phyloP scores from a whole-genome alignment of 768 basidiomycete genomes.

The Paxillus rubicundulus region DNA sequence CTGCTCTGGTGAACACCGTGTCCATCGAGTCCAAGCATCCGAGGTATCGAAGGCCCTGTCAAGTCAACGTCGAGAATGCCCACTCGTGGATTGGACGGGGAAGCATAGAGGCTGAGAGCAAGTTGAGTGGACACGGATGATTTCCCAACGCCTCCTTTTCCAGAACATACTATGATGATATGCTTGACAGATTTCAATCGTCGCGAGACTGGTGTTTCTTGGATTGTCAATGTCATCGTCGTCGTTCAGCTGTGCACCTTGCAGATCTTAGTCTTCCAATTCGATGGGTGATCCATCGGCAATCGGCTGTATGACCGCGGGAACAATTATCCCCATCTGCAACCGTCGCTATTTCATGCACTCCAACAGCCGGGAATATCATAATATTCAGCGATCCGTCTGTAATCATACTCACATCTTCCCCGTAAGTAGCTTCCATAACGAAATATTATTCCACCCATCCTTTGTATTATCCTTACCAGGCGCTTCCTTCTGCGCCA shows the following conservation, averaged over 20 bases:
- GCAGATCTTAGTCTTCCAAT: too few species aligned
- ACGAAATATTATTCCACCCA: conserved; percentile 30
- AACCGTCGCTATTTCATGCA: too few species aligned
- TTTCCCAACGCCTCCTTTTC: conserved; percentile 98
- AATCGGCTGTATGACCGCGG: not conserved
- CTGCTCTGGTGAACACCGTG: conserved; percentile 90
- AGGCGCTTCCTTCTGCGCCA: not conserved
- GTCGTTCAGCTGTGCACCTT: not conserved
- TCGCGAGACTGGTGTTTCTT: conserved; percentile 61
- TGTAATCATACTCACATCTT: conserved; percentile 9
- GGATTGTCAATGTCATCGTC: conserved; percentile 20
- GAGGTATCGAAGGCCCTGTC: conserved; percentile 91
- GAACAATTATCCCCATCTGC: not conserved
- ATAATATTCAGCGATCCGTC: too few species aligned
- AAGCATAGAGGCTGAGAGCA: conserved; percentile 79
- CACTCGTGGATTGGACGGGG: conserved; percentile 63
- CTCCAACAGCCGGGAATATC: too few species aligned
- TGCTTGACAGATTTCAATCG: conserved; percentile 75
- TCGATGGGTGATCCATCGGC: not conserved
- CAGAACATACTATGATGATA: conserved; percentile 90
- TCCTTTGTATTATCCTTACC: not conserved
- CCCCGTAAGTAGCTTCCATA: conserved; percentile 23
- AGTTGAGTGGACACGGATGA: conserved; percentile 94
- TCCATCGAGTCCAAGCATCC: conserved; percentile 90
- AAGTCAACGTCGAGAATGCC: conserved; percentile 94